Evolutionary conservation across 2,329 filamentous ascomycete genomes (phyloP), one percentile per base, ranked within the genome.

Genomic region (Arthroderma sp.): DNA sequence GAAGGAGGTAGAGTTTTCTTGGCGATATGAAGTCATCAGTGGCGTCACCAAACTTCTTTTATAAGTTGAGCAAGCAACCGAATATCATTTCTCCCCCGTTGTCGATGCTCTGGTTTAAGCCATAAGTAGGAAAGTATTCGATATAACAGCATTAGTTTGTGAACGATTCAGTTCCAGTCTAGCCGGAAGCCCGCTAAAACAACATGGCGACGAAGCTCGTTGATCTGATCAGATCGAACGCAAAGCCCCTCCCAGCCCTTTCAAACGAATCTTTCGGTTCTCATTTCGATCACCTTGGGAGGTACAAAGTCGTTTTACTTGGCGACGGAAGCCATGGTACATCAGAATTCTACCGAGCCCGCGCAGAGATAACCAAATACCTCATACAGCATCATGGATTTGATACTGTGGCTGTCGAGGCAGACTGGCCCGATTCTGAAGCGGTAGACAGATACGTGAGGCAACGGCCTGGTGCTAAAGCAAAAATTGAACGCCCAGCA

Each of bases 341-440:
- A 2, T 80, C 78, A 0, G 78, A 80, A 58, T 80, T 80, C 69
- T 81, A 81, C 63, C 59, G 67, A 28, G 77, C 76, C 2, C 74
- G 78, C 13, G 76, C 77, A 15, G 74, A 74, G 39, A 77, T 80
- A 52, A 80, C 77, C 1, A 75, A 78, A 59, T 71, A 73, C 47
- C 68, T 80, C 23, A 76, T 80, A 60, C 60, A 71, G 5, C 62
- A 75, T 39, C 77, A 80, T 61, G 76, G 76, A 54, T 79, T 77
- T 67, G 78, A 72, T 38, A 74, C 76, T 47, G 71, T 80, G 7
- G 76, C 76, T 21, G 68, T 79, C 6, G 77, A 81, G 64, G 76
- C 74, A 19, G 78, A 80, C 67, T 80, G 77, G 77, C 77, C 77
- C 0, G 78, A 81, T 61, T 76, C 76, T 28, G 75, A 78, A 60